Evolutionary conservation across 192 early-diverging fungal species (phyloP).

Genomic region (Coemansia sp.): DNA sequence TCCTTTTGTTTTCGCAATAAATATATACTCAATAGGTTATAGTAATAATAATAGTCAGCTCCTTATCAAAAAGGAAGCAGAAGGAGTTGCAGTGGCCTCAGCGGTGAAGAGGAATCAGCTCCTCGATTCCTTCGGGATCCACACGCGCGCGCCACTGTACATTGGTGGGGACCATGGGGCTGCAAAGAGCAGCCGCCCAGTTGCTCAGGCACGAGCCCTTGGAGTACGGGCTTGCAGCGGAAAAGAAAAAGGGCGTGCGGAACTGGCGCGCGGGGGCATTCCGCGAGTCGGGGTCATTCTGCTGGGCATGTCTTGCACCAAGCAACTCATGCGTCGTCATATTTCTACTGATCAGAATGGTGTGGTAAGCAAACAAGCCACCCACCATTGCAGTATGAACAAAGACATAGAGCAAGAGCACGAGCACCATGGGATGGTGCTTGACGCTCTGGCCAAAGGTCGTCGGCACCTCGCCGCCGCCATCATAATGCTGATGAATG

Average conservation of each 20-base stretch:
- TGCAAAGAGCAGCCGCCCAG: slow-evolving; percentile 49
- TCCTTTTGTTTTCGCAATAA: too few relatives aligned
- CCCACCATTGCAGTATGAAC: slow-evolving; percentile 62
- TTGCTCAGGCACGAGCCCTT: slow-evolving; percentile 42
- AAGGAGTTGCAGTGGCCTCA: neutral
- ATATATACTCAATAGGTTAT: too few relatives aligned
- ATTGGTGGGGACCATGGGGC: slow-evolving; percentile 32
- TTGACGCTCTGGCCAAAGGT: slow-evolving; percentile 51
- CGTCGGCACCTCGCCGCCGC: slow-evolving; percentile 12
- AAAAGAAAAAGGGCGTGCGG: slow-evolving; percentile 13
- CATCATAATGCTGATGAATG: slow-evolving; percentile 17
- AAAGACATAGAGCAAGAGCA: slow-evolving; percentile 68
- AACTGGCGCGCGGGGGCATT: neutral
- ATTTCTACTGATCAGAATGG: slow-evolving; percentile 68
- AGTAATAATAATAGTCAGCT: slow-evolving; percentile 1
- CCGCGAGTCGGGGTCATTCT: neutral
- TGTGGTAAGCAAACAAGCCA: slow-evolving; percentile 78
- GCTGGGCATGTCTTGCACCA: slow-evolving; percentile 24
- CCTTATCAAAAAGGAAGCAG: neutral
- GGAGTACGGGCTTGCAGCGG: slow-evolving; percentile 36
- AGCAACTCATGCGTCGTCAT: slow-evolving; percentile 93
- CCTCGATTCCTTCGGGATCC: slow-evolving; percentile 54
- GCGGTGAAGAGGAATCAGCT: slow-evolving; percentile 28
- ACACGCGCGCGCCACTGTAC: slow-evolving; percentile 48
- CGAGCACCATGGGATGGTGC: slow-evolving; percentile 57